Evolutionary conservation across 2,329 filamentous ascomycete genomes (phyloP).

Genomic region (Alternaria sp.): DNA sequence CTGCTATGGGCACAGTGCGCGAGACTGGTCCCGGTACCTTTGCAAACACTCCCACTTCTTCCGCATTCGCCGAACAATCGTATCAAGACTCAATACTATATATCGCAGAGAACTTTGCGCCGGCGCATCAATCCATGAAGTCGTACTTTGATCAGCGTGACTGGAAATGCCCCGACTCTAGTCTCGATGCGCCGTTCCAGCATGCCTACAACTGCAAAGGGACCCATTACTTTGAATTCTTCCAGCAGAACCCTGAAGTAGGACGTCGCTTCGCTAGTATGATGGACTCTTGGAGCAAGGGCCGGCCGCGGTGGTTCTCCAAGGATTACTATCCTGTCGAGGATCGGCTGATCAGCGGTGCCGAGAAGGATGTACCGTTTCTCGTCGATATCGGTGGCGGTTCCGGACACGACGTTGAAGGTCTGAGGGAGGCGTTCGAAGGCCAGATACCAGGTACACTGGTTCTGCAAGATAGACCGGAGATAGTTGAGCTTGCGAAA

Average conservation of each 20-base stretch:
- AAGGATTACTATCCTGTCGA: constrained; percentile 35
- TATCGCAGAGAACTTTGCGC: constrained; percentile 33
- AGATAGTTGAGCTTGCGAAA: constrained; percentile 33
- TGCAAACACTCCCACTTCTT: constrained; percentile 27
- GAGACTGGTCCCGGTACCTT: constrained; percentile 30
- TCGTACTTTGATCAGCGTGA: constrained; percentile 26
- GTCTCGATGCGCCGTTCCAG: constrained; percentile 34
- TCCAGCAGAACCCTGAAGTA: constrained; percentile 31
- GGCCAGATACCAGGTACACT: constrained; percentile 27
- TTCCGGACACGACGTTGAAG: constrained; percentile 36
- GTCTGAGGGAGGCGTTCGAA: constrained; percentile 25
- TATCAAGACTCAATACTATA: constrained; percentile 36
- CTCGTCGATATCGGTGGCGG: constrained; percentile 39
- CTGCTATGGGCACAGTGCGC: constrained; percentile 33
- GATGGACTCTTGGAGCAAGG: constrained; percentile 40
- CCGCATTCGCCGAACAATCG: constrained; percentile 24
- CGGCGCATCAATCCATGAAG: constrained; percentile 28
- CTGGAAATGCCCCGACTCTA: constrained; percentile 27
- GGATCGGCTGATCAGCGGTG: constrained; percentile 32
- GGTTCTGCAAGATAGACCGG: constrained; percentile 35
- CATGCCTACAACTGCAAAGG: constrained; percentile 33
- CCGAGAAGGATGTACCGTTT: constrained; percentile 22
- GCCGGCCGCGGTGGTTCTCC: constrained; percentile 35
- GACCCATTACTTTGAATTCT: constrained; percentile 34
- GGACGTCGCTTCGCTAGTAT: constrained; percentile 38